Base-by-base conservation (phyloP, 257 asterid genomes). In the Cinchona pubescens region DNA sequence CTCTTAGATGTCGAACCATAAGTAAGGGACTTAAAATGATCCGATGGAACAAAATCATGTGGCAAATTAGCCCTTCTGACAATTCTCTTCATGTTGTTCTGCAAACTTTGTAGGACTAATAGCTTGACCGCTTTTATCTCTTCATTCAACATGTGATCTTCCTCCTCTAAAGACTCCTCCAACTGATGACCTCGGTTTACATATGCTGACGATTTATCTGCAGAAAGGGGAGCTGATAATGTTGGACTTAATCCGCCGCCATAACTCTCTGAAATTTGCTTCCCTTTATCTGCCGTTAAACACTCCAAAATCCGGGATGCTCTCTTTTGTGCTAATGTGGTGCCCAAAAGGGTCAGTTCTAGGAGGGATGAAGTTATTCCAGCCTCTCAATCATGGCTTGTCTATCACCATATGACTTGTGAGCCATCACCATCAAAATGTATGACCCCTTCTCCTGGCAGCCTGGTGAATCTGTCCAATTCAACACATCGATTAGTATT, bases 391-490 rank as follows among this genome's bases (percentile, higher is more conserved):
- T 78, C 97, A 93, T 88, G 60, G 92, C 79, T 74, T 85, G 97
- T 77, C 95, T 82, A 77, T 91, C 98, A 27, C 79, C 85, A 37
- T 89, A 88, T 19, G 91, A 84, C 78, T 90, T 93, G 88, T 90
- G 95, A 70, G 97, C 97, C 96, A 93, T 88, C 86, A 93, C 96
- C 97, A 91, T 93, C 38, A 93, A 86, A n/a, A 93, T 86, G 42
- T 91, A 93, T 1, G 88, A 83, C 13, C 87, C 92, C 74, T 90
- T 93, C 84, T 93, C 98, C 71, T 93, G 98, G 92, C 97, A 93
- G 4, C 83, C 93, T 0, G 92, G 93, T 1, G 97, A 86, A 71
- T 93, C 98, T 0, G 86, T 82, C 98, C 98, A 93, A 71, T 84
- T 84, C 81, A 93, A 72, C 21, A 87, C 87, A 55, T 93, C 97